phyloP scores from a whole-genome alignment of 345 rosid genomes.

The Rubroshorea leprosula region DNA sequence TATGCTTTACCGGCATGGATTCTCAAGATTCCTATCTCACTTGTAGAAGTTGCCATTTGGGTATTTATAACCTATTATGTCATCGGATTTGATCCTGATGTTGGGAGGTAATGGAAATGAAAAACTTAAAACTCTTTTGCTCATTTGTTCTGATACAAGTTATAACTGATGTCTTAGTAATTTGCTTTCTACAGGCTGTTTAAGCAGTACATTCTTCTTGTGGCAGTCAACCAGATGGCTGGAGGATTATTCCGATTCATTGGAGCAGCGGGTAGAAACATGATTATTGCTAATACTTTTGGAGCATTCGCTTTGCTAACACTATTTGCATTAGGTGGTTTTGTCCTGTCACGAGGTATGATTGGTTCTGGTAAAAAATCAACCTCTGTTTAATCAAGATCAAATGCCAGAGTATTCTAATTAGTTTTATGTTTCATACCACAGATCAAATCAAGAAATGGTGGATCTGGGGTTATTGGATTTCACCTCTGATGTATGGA shows the following conservation, averaged over 20 bases:
- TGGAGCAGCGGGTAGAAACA: constrained; percentile 54
- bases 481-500: too few relatives aligned
- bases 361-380: too few relatives aligned
- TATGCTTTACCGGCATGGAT: constrained; percentile 81
- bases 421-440: constrained; percentile 1
- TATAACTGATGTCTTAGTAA: too few relatives aligned
- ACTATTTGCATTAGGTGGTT: constrained; percentile 57
- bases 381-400: too few relatives aligned
- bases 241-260: constrained; percentile 50
- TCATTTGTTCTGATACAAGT: too few relatives aligned
- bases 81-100: constrained; percentile 63
- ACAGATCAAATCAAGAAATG: constrained; percentile 71
- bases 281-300: constrained; percentile 56
- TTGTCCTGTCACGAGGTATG: constrained; percentile 51
- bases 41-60: constrained; percentile 61
- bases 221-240: constrained; percentile 53
- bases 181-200: too few relatives aligned
- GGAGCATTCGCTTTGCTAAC: constrained; percentile 53
- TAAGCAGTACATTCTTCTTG: constrained; percentile 55
- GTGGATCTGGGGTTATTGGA: constrained; percentile 93
- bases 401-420: background rate
- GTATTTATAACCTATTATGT: constrained; percentile 61
- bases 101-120: too few relatives aligned
- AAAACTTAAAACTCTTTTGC: too few relatives aligned
- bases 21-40: constrained; percentile 62